A percentile compares a stretch with the other conserved stretches of the same genome.
These are phyloP conservation scores for Rhypophila decipiens DNA, from an alignment of 495 filamentous ascomycete genomes.

Conservation along the genomic window DNA sequence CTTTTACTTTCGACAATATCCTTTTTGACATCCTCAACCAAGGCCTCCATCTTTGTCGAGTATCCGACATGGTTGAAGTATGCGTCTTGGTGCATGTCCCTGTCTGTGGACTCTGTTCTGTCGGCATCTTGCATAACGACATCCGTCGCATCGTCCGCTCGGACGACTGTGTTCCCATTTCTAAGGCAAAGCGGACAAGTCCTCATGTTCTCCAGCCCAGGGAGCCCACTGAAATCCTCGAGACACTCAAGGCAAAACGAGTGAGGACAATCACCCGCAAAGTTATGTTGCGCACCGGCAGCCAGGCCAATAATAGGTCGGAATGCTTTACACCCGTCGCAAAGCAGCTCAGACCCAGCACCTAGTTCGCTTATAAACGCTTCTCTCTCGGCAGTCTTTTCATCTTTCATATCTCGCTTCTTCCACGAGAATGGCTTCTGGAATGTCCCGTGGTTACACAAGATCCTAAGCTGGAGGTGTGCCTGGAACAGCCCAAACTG, in stretches of 20 bases:
- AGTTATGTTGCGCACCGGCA: constrained; percentile 6
- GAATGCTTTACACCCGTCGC: constrained; percentile 18
- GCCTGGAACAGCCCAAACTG: constrained; percentile 30
- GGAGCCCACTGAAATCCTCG: constrained; percentile 4
- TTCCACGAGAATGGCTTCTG: constrained; percentile 32
- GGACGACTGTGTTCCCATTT: neutral
- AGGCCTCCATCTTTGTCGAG: constrained; percentile 9
- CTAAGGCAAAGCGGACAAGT: constrained; percentile 16
- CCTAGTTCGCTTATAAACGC: constrained; percentile 14
- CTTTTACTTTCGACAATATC: constrained; percentile 2
- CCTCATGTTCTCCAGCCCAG: neutral
- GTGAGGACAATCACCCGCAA: constrained; percentile 24
- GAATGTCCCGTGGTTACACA: constrained; percentile 46
- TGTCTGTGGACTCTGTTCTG: neutral
- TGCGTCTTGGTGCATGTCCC: constrained; percentile 3
- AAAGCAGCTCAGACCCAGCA: constrained; percentile 10
- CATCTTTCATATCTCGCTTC: constrained; percentile 17
- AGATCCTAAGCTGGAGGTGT: constrained; percentile 34
- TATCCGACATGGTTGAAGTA: constrained; percentile 9
- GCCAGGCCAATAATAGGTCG: constrained; percentile 18
- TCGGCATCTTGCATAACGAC: neutral
- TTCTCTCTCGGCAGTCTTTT: constrained; percentile 11
- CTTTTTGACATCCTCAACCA: constrained; percentile 8
- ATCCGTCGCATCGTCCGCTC: neutral
- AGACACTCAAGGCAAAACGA: constrained; percentile 26